Conservation (phyloP, 2,329 filamentous ascomycete species). For the Alternaria dauci region DNA sequence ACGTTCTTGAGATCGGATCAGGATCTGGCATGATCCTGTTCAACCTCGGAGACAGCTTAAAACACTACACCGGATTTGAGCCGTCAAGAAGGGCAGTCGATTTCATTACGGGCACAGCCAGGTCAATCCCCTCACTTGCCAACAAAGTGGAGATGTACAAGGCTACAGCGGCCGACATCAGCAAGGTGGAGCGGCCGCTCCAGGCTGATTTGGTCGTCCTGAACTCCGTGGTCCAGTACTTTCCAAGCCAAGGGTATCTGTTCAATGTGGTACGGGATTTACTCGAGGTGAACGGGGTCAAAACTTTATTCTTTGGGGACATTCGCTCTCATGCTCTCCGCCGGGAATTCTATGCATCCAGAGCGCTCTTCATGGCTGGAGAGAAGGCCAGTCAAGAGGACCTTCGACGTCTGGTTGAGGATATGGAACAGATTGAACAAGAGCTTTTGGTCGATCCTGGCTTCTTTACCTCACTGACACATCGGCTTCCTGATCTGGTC, state of each 20-base stretch:
- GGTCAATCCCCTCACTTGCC: conserved; percentile 7
- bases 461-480: conserved; percentile 6
- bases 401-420: conserved; percentile 5
- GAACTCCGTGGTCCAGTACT: conserved; percentile 22
- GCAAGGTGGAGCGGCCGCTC: background rate
- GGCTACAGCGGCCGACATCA: background rate
- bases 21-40: conserved; percentile 23
- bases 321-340: conserved; percentile 11
- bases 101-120: background rate
- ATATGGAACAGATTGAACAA: background rate
- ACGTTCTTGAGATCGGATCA: conserved; percentile 17
- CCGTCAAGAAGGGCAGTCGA: background rate
- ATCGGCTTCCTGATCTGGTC: background rate
- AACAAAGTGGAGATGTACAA: conserved; percentile 5
- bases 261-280: conserved; percentile 9
- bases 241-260: conserved; percentile 20
- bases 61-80: background rate
- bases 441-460: conserved; percentile 12
- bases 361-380: background rate
- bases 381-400: background rate
- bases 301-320: conserved; percentile 16
- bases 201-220: conserved; percentile 5
- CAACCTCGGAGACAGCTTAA: conserved; percentile 8
- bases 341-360: conserved; percentile 5
- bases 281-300: background rate